Conservation (phyloP, 2,329 filamentous ascomycete species). For the Apiospora marii region DNA sequence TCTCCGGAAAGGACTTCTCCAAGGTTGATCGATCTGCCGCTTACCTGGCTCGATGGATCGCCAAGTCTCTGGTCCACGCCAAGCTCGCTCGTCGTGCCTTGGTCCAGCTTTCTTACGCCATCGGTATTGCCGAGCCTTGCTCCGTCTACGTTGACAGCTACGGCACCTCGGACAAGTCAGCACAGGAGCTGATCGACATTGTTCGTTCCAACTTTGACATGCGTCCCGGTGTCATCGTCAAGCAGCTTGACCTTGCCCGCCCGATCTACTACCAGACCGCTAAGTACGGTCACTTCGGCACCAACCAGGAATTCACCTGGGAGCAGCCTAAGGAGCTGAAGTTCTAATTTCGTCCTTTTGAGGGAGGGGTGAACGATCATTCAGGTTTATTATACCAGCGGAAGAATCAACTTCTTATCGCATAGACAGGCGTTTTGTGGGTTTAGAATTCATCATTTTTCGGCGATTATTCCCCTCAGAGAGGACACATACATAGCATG, state of each 20-base stretch:
- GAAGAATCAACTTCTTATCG: conserved; percentile 50
- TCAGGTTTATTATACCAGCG: conserved; percentile 37
- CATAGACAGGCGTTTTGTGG: conserved; percentile 47
- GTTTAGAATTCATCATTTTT: conserved; percentile 41
- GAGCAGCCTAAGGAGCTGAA: conserved; percentile 97
- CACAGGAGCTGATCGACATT: conserved; percentile 93
- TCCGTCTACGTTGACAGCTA: conserved; percentile 98
- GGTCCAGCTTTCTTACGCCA: conserved; percentile 99
- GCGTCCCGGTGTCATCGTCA: conserved; percentile 97
- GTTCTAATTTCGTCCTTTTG: conserved; percentile 68
- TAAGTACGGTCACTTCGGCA: conserved; percentile 99
- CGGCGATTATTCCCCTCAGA: conserved; percentile 44
- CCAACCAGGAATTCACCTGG: conserved; percentile 97
- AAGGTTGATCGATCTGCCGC: conserved; percentile 99
- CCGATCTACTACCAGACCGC: conserved; percentile 98
- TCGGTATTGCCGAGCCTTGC: conserved; percentile 96
- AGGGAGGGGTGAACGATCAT: conserved; percentile 25
- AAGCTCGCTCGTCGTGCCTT: conserved; percentile 90
- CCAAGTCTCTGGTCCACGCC: conserved; percentile 93
- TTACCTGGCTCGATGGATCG: conserved; percentile 97
- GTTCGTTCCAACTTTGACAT: conserved; percentile 97
- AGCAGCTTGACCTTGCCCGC: conserved; percentile 92
- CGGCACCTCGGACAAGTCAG: conserved; percentile 88
- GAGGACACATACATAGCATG: conserved; percentile 45
- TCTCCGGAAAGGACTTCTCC: conserved; percentile 99